Conservation (phyloP, 805 yeast genomes). For the Tetrapisispora taiwanensis region DNA sequence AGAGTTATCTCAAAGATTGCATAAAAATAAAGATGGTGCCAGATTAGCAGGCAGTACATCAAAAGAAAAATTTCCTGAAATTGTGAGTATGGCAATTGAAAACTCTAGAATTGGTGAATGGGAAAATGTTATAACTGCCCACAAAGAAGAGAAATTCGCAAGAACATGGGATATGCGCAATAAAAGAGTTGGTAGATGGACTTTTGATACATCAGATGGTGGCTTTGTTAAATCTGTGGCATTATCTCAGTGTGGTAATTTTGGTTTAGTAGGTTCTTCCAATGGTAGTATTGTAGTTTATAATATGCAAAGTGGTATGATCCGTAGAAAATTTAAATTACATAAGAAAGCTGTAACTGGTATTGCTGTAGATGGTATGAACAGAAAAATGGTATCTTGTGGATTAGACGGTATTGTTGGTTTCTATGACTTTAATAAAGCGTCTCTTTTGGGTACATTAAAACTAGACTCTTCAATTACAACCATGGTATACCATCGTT, state of each 20-base stretch:
- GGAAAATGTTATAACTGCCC: conserved; percentile 89
- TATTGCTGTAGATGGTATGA: conserved; percentile 80
- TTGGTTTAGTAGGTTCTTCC: conserved; percentile 83
- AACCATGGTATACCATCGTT: conserved; percentile 61
- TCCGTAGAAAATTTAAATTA: conserved; percentile 56
- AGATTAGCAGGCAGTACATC: conserved; percentile 51
- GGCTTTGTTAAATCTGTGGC: conserved; percentile 67
- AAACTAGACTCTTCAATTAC: conserved; percentile 71
- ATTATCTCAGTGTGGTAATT: conserved; percentile 90
- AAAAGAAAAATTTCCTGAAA: conserved; percentile 69
- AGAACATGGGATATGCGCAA: conserved; percentile 81
- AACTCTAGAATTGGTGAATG: conserved; percentile 76
- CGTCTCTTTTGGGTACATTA: conserved; percentile 55
- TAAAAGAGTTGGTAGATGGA: conserved; percentile 71
- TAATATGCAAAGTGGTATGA: conserved; percentile 84
- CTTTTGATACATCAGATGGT: conserved; percentile 63
- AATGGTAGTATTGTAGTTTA: conserved; percentile 76
- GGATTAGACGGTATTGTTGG: conserved; percentile 87
- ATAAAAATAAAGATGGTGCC: conserved; percentile 34
- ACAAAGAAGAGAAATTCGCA: conserved; percentile 72
- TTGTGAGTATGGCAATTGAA: conserved; percentile 58
- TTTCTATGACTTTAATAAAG: conserved; percentile 72
- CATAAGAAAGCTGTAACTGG: conserved; percentile 84
- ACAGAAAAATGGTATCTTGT: conserved; percentile 72
- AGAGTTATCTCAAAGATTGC: conserved; percentile 72